Conservation (phyloP, 257 asterid genomes). For the Solanum bulbocastanum region DNA sequence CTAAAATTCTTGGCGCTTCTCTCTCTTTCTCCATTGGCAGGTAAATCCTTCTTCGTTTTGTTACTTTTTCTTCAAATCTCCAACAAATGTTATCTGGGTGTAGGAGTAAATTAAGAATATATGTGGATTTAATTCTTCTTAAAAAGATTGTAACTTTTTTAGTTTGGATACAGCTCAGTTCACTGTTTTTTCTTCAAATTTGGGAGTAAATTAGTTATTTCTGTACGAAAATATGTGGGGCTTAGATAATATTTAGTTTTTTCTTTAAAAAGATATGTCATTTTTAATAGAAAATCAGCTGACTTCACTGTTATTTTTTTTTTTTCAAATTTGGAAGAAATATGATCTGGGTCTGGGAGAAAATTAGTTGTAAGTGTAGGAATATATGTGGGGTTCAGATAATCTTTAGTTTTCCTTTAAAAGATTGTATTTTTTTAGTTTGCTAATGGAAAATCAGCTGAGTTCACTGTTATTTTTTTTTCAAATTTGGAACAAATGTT, state of each 20-base stretch:
- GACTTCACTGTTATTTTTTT: too few relatives aligned
- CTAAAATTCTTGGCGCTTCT: conserved; percentile 88
- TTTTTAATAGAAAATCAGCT: too few relatives aligned
- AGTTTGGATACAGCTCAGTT: background rate
- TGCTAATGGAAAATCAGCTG: background rate
- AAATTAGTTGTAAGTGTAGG: too few relatives aligned
- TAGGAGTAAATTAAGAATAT: background rate
- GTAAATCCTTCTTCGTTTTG: conserved; percentile 4
- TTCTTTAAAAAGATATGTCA: too few relatives aligned
- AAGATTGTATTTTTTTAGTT: background rate
- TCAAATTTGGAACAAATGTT: background rate
- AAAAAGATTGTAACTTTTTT: too few relatives aligned
- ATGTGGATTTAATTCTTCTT: background rate
- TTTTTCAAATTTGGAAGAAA: too few relatives aligned
- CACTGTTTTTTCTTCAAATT: background rate
- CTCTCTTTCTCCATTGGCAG: conserved; percentile 98
- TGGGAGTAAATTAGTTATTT: background rate
- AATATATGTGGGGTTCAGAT: too few relatives aligned
- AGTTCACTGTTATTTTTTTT: background rate
- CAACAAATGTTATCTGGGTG: background rate
- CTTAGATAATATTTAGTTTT: too few relatives aligned
- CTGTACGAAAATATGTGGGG: too few relatives aligned
- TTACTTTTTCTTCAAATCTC: background rate
- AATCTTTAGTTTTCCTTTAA: too few relatives aligned
- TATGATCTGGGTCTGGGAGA: too few relatives aligned